These are phyloP conservation scores for Phaeosphaeriaceae sp. DNA, from an alignment of 2,329 filamentous ascomycete species.

Conservation along the genomic window DNA sequence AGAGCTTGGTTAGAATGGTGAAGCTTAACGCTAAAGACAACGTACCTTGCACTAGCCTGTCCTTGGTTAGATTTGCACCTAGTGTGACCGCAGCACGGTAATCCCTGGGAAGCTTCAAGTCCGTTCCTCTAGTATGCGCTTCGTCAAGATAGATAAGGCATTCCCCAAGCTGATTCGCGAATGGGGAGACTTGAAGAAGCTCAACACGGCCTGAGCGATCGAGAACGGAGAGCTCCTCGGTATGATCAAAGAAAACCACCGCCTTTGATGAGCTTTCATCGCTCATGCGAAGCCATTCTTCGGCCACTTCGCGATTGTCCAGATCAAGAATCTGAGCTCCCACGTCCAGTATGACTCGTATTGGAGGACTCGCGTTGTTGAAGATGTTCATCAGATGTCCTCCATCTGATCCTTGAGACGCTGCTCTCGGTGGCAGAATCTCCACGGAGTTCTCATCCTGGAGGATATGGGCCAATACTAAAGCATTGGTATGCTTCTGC, in stretches of 20 bases:
- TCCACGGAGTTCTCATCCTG: conserved; percentile 42
- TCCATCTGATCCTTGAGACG: conserved; percentile 33
- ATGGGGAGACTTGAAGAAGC: conserved; percentile 65
- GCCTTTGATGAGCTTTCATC: conserved; percentile 32
- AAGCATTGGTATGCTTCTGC: conserved; percentile 71
- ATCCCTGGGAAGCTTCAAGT: conserved; percentile 65
- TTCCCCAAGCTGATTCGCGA: conserved; percentile 58
- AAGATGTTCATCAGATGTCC: conserved; percentile 41
- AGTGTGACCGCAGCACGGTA: conserved; percentile 73
- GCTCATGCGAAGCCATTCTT: conserved; percentile 57
- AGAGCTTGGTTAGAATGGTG: conserved; percentile 9
- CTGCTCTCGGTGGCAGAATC: conserved; percentile 24
- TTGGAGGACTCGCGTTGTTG: conserved; percentile 52
- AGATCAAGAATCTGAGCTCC: conserved; percentile 74
- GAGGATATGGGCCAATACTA: conserved; percentile 57
- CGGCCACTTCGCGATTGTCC: conserved; percentile 52
- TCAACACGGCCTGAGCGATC: conserved; percentile 57
- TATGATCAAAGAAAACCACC: conserved; percentile 63
- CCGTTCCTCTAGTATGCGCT: conserved; percentile 72
- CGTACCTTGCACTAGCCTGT: conserved; percentile 69
- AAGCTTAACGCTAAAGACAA: background rate
- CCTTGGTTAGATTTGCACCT: conserved; percentile 70
- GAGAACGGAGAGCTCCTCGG: conserved; percentile 62
- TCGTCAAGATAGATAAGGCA: conserved; percentile 76
- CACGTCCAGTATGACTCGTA: conserved; percentile 72